Percentiles rank a stretch among this genome's conserved stretches.
These are phyloP conservation scores for Aspergillus pseudoviridinutans DNA, from an alignment of 2,329 filamentous ascomycete species.

Conservation along the genomic window DNA sequence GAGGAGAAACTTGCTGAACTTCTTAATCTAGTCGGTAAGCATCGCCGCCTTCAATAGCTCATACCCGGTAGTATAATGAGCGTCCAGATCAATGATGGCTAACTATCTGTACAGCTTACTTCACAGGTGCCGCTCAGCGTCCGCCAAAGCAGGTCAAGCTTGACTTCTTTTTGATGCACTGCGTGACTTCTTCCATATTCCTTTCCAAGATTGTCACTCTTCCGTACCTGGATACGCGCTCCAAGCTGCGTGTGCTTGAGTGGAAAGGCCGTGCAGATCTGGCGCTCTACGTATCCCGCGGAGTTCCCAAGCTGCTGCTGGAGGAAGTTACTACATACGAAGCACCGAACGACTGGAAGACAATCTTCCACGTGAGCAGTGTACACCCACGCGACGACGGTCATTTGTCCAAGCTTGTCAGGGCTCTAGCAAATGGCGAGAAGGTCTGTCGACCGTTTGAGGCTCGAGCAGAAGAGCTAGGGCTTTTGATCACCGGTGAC, in stretches of 20 bases:
- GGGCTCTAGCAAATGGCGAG: slow-evolving; percentile 65
- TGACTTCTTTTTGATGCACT: slow-evolving; percentile 82
- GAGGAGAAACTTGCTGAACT: slow-evolving; percentile 61
- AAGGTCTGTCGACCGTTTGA: slow-evolving; percentile 41
- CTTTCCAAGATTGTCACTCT: slow-evolving; percentile 60
- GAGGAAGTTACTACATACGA: slow-evolving; percentile 60
- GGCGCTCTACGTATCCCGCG: slow-evolving; percentile 67
- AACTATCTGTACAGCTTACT: slow-evolving; percentile 43
- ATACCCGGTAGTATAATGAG: neutral
- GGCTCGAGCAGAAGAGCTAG: slow-evolving; percentile 17
- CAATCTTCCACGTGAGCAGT: slow-evolving; percentile 45
- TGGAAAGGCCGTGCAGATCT: slow-evolving; percentile 78
- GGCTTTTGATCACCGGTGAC: slow-evolving; percentile 36
- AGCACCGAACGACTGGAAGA: slow-evolving; percentile 48
- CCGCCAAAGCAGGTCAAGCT: slow-evolving; percentile 65
- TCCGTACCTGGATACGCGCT: slow-evolving; percentile 56
- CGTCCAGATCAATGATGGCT: neutral
- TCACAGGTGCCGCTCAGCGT: slow-evolving; percentile 59
- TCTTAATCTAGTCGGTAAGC: slow-evolving; percentile 59
- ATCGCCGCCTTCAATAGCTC: neutral
- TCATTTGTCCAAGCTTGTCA: slow-evolving; percentile 70
- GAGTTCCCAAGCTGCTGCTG: slow-evolving; percentile 56
- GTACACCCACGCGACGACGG: slow-evolving; percentile 64
- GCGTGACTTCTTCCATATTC: slow-evolving; percentile 74
- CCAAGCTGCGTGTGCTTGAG: slow-evolving; percentile 69